Evolutionary conservation across 2,329 filamentous ascomycete genomes (phyloP).

Genomic region (Nemania bipapillata): DNA sequence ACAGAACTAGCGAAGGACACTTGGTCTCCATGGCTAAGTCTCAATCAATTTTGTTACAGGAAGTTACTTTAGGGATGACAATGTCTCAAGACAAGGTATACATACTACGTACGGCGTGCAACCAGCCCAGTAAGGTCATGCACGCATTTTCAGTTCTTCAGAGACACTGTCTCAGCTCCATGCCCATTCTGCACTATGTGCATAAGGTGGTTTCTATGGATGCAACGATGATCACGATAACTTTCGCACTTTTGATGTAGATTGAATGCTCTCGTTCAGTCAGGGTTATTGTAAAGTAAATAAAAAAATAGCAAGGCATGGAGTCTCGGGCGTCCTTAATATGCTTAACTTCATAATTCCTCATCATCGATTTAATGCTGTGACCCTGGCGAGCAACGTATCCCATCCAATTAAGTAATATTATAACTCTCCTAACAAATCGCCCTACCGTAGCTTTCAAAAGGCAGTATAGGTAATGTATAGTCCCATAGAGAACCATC

Average conservation of each 20-base stretch:
- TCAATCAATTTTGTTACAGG: constrained; percentile 3
- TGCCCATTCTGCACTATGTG: constrained; percentile 26
- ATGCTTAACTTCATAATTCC: background rate
- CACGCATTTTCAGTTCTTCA: constrained; percentile 3
- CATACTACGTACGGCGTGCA: constrained; percentile 6
- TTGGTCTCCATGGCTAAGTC: background rate
- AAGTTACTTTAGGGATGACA: constrained; percentile 13
- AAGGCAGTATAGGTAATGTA: no score
- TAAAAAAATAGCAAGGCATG: constrained; percentile 21
- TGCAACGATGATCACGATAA: constrained; percentile 29
- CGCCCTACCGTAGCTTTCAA: no score
- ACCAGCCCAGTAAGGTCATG: background rate
- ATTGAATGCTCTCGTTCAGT: constrained; percentile 27
- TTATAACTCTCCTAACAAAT: no score
- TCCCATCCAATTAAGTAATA: no score
- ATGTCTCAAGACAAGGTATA: constrained; percentile 15
- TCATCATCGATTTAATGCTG: constrained; percentile 60
- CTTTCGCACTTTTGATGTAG: constrained; percentile 32
- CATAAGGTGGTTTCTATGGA: constrained; percentile 12
- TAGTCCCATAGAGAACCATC: no score
- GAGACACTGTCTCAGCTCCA: constrained; percentile 7
- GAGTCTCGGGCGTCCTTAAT: background rate
- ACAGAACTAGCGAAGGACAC: background rate
- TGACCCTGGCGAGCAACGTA: no score
- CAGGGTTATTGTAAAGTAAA: constrained; percentile 34